phyloP scores from a whole-genome alignment of 2,329 filamentous ascomycete species.

The Stemphylium lycopersici region DNA sequence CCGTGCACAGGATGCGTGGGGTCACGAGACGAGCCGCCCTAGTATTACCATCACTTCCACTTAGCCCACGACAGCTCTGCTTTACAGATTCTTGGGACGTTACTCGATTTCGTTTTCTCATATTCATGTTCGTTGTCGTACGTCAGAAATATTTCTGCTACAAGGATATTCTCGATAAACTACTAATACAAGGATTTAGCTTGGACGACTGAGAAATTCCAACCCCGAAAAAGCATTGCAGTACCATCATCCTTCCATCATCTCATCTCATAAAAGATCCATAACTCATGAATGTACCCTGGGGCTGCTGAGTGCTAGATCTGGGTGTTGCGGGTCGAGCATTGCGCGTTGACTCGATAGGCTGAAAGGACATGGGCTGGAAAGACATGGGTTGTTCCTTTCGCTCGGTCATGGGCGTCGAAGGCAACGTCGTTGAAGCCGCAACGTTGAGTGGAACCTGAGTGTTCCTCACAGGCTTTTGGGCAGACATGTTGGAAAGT shows the following conservation, averaged over 20 bases:
- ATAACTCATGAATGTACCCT: slow-evolving; percentile 11
- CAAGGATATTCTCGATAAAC: too few species aligned
- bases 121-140: too few species aligned
- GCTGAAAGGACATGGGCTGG: slow-evolving; percentile 4
- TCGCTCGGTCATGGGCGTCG: not conserved
- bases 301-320: slow-evolving; percentile 1
- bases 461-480: not conserved
- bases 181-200: too few species aligned
- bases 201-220: not conserved
- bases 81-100: too few species aligned
- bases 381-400: not conserved
- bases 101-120: too few species aligned
- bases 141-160: too few species aligned
- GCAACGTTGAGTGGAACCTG: not conserved
- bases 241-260: not conserved
- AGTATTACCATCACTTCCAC: too few species aligned
- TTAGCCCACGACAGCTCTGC: too few species aligned
- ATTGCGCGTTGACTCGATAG: not conserved
- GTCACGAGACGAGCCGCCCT: too few species aligned
- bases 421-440: not conserved
- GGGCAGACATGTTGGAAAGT: not conserved
- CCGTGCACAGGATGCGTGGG: too few species aligned
- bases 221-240: not conserved
- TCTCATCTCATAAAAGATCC: slow-evolving; percentile 10
- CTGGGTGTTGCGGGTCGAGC: not conserved